Evolutionary conservation across 2,329 filamentous ascomycete species (phyloP).

Genomic region (Colletotrichum sp.): DNA sequence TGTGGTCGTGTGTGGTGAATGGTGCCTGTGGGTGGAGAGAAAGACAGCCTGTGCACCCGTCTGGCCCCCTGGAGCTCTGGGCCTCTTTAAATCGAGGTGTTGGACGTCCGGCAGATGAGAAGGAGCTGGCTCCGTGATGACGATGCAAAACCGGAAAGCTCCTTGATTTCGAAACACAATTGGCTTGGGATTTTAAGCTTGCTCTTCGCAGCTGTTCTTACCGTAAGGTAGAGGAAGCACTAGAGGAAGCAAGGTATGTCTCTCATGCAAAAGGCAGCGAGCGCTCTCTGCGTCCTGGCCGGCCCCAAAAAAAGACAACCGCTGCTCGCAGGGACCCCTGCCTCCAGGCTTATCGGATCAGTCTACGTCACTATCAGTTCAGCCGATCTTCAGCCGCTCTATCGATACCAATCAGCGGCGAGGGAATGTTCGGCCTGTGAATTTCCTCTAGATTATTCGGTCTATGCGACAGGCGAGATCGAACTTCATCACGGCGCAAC

Average conservation of each 20-base stretch:
- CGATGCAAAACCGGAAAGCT: background rate
- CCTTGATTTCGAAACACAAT: background rate
- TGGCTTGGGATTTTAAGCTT: background rate
- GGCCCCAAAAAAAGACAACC: background rate
- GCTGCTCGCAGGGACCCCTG: background rate
- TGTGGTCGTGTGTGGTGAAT: background rate
- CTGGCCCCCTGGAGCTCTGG: background rate
- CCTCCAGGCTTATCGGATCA: background rate
- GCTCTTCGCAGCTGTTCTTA: background rate
- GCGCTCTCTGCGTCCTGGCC: background rate
- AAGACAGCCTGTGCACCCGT: background rate
- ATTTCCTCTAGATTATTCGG: background rate
- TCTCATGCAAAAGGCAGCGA: background rate
- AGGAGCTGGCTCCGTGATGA: background rate
- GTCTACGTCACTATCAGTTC: slow-evolving; percentile 17
- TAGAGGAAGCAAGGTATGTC: background rate
- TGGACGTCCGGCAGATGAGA: background rate
- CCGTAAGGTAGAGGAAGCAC: background rate
- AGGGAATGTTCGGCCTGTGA: slow-evolving; percentile 3
- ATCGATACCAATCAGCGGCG: slow-evolving; percentile 12
- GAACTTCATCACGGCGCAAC: slow-evolving; percentile 5
- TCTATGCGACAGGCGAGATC: slow-evolving; percentile 13
- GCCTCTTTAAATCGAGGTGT: background rate
- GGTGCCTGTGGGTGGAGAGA: background rate
- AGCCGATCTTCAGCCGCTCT: slow-evolving; percentile 3